These are phyloP conservation scores for Botrytis hyacinthi DNA, from an alignment of 2,329 filamentous ascomycete species.

Conservation along the genomic window DNA sequence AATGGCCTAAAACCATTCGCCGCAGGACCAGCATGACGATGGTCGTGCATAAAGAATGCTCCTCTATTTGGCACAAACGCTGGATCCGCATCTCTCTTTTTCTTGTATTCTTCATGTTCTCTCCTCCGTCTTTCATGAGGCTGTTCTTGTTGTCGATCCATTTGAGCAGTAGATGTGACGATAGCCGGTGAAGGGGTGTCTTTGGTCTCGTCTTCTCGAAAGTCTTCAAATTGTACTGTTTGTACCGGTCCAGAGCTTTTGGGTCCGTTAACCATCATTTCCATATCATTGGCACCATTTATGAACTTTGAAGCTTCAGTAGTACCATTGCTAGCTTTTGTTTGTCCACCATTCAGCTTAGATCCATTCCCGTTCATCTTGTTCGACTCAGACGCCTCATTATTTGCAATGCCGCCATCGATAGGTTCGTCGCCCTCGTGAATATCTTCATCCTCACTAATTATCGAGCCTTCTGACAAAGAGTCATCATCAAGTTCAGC, in stretches of 20 bases:
- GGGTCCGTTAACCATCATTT: conserved; percentile 56
- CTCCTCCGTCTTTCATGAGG: conserved; percentile 70
- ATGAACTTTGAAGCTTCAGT: conserved; percentile 44
- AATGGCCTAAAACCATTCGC: conserved; percentile 76
- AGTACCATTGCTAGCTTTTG: conserved; percentile 33
- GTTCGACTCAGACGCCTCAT: conserved; percentile 34
- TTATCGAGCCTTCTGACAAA: conserved; percentile 60
- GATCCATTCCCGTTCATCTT: conserved; percentile 41
- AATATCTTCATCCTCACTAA: conserved; percentile 59
- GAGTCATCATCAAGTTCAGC: conserved; percentile 64
- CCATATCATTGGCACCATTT: conserved; percentile 47
- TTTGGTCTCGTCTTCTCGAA: conserved; percentile 33
- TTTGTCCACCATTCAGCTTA: conserved; percentile 36
- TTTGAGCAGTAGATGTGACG: conserved; percentile 41
- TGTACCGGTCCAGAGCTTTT: conserved; percentile 34
- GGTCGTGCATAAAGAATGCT: conserved; percentile 96
- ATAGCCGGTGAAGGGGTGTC: conserved; percentile 35
- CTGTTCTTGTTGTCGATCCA: conserved; percentile 52
- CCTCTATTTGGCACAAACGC: conserved; percentile 92
- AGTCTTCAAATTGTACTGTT: conserved; percentile 38
- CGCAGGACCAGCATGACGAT: conserved; percentile 73
- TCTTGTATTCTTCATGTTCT: conserved; percentile 89
- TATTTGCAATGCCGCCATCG: conserved; percentile 59
- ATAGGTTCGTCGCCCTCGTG: conserved; percentile 63
- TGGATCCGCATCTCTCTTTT: conserved; percentile 83